Evolutionary conservation across 768 basidiomycete genomes (phyloP).

Genomic region (Lentinus tigrinus): DNA sequence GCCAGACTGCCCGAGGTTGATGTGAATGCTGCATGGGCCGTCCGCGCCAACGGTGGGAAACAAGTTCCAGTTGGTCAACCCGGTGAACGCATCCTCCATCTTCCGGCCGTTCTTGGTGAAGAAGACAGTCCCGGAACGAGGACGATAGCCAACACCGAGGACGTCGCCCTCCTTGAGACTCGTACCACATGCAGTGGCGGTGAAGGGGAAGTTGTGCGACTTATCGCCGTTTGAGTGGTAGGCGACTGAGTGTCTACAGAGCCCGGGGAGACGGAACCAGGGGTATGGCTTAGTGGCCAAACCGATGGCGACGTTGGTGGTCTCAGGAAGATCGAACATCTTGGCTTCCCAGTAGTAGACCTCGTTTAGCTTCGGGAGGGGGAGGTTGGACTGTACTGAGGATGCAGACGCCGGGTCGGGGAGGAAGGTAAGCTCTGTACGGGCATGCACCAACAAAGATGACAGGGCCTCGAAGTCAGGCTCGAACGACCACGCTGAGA

Average conservation of each 20-base stretch:
- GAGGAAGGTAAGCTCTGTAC: conserved; percentile 97
- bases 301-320: conserved; percentile 88
- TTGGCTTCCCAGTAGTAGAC: conserved; percentile 99
- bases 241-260: conserved; percentile 83
- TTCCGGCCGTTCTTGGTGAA: conserved; percentile 98
- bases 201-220: conserved; percentile 96
- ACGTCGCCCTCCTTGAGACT: conserved; percentile 91
- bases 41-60: conserved; percentile 98
- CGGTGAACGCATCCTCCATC: conserved; percentile 93
- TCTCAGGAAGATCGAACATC: conserved; percentile 92
- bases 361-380: conserved; percentile 95
- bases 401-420: conserved; percentile 94
- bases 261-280: conserved; percentile 87
- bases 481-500: conserved; percentile 99
- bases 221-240: conserved; percentile 98
- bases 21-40: conserved; percentile 94
- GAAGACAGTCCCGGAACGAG: conserved; percentile 96
- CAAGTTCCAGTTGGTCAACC: conserved; percentile 86
- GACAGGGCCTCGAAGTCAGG: conserved; percentile 96
- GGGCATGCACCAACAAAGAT: conserved; percentile 88
- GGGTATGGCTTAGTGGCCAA: conserved; percentile 97
- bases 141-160: conserved; percentile 92
- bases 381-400: conserved; percentile 94
- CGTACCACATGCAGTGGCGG: conserved; percentile 79
- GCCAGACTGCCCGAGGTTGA: conserved; percentile 96